phyloP scores from a whole-genome alignment of 2,329 filamentous ascomycete genomes.

The Cadophora luteo-olivacea region DNA sequence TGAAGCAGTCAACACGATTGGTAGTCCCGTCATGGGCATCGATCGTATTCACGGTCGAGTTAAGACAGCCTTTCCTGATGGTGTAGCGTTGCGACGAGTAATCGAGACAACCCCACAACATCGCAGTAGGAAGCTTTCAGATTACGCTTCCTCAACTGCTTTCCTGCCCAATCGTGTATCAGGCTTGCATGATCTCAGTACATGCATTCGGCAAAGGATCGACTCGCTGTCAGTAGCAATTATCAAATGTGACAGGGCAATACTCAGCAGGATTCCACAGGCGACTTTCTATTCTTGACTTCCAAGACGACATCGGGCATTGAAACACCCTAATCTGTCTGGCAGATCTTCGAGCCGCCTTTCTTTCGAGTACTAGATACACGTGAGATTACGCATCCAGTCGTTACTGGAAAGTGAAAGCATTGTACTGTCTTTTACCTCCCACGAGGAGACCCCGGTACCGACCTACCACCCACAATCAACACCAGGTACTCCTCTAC shows the following conservation, averaged over 20 bases:
- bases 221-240: neutral
- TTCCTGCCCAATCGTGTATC: too few species aligned
- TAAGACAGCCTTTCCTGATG: too few species aligned
- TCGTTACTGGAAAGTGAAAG: neutral
- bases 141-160: neutral
- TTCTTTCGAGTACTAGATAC: neutral
- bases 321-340: neutral
- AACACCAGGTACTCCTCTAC: neutral
- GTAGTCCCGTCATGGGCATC: neutral
- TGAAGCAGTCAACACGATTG: neutral
- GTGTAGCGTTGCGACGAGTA: neutral
- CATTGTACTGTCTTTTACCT: neutral
- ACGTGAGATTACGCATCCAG: neutral
- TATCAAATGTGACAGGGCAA: neutral
- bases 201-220: too few species aligned
- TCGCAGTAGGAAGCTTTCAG: neutral
- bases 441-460: neutral
- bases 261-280: neutral
- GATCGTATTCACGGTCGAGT: too few species aligned
- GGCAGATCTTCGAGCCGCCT: neutral
- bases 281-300: neutral
- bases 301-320: neutral
- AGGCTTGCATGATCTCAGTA: too few species aligned
- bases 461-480: neutral
- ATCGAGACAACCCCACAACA: neutral